Evolutionary conservation across 73 alveolate species (phyloP).

Genomic region (Tetrahymena malaccensis): DNA sequence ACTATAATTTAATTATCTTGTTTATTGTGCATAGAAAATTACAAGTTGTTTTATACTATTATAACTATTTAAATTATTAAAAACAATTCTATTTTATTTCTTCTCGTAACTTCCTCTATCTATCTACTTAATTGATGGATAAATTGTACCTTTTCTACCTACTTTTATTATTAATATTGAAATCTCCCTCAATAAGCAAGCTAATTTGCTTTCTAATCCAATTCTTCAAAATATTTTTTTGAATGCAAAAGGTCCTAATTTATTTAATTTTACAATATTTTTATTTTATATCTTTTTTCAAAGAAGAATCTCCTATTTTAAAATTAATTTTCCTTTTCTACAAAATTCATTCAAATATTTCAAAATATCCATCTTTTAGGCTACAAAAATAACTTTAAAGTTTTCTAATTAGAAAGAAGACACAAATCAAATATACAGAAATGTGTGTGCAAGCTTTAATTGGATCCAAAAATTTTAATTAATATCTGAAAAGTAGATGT

Average conservation of each 20-base stretch:
- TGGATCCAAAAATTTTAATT: background rate
- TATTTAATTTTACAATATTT: background rate
- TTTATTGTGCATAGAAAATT: background rate
- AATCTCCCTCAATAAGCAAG: background rate
- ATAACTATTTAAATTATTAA: background rate
- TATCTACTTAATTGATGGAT: background rate
- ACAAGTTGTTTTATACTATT: background rate
- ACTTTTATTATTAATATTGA: background rate
- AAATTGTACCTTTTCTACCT: background rate
- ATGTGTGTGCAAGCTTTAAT: background rate
- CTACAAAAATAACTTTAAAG: background rate
- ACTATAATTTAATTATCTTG: background rate
- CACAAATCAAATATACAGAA: background rate
- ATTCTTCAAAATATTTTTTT: background rate
- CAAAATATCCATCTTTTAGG: background rate
- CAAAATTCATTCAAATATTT: background rate
- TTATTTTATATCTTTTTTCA: background rate
- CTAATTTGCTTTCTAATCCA: background rate
- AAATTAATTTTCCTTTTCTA: background rate
- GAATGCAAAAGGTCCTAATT: background rate
- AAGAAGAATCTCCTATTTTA: background rate
- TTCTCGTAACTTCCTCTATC: background rate
- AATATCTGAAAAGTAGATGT: background rate
- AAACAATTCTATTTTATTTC: background rate
- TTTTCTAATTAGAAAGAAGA: background rate